Base-by-base conservation (phyloP, 768 basidiomycete species). In the Pleurotus djamor region DNA sequence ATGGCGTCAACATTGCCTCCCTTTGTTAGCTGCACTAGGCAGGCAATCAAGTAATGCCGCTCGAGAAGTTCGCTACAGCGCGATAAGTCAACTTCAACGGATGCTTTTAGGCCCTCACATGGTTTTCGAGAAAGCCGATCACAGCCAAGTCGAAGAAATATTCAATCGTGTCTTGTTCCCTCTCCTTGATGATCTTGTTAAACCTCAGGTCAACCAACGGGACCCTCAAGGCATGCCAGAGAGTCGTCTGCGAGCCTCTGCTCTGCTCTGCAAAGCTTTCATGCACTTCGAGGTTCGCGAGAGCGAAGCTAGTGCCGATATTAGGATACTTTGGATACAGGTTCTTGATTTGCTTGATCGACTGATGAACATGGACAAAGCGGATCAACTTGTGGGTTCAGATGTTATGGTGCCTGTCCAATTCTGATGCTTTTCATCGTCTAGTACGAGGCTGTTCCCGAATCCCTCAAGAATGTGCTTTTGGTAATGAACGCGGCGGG, bases 381-480 rank as follows among this genome's bases (percentile, higher is more conserved):
- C 86, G 48, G 96, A 95, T 68, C 92, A 94, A 67, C 72, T 97
- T 76, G 96, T 96, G 64, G 66, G 90, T 79, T 48, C 21, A 8
- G 37, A 32, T 8, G 47, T 54, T 17, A 9, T 52, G 4, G 13
- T 14, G 4, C 3, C 49, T 21, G 9, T 35, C 12, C 12, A 32
- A 34, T 28, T 60, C 49, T 35, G 54, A 57, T 57, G 9, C 48
- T 37, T 41, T 41, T 59, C 28, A 28, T 28, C 21, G 21, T 43
- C 4, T 14, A 98, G 96, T 88, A 89, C 69, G 97, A 99, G 71
- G 96, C 96, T 0, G 83, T 97, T 16, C 94, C 94, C 1, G 97
- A 99, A 73, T 96, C 95, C 1, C 81, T 99, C 66, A 98, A 98
- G 76, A 98, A 98, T 67, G 92, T 96, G 51, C 76, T 99, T 13